Percentiles rank a stretch among this genome's conserved stretches.
phyloP scores from a whole-genome alignment of 2,329 filamentous ascomycete genomes.

The Trichoderma koningiopsis region DNA sequence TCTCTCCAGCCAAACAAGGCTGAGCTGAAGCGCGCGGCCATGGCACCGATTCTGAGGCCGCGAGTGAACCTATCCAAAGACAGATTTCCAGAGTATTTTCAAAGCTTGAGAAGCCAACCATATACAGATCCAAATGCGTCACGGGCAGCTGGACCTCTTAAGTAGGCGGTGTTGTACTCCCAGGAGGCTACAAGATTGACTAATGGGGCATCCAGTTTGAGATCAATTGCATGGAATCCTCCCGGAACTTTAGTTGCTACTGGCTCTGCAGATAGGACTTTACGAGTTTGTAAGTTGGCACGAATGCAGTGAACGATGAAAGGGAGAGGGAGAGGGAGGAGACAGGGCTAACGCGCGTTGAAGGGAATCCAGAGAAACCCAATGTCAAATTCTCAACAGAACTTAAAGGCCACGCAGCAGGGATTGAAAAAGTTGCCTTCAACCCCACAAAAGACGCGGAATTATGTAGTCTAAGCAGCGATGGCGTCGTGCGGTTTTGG shows the following conservation, averaged over 20 bases:
- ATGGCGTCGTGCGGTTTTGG: constrained; percentile 78
- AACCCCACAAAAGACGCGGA: constrained; percentile 77
- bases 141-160: constrained; percentile 57
- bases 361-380: constrained; percentile 75
- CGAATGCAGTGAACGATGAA: not conserved
- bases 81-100: constrained; percentile 67
- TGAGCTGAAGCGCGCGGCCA: constrained; percentile 29
- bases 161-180: constrained; percentile 47
- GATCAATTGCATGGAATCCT: constrained; percentile 87
- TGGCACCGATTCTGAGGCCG: constrained; percentile 48
- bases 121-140: constrained; percentile 65
- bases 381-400: constrained; percentile 76
- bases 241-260: constrained; percentile 82
- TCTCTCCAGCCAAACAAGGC: not conserved
- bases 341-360: not conserved
- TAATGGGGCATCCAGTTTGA: constrained; percentile 55
- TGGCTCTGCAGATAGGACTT: constrained; percentile 67
- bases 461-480: constrained; percentile 71
- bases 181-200: not conserved
- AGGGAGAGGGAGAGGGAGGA: not conserved
- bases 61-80: constrained; percentile 67
- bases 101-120: constrained; percentile 67
- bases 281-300: constrained; percentile 67
- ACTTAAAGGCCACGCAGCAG: constrained; percentile 65
- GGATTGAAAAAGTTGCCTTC: constrained; percentile 76